Evolutionary conservation across 306 rosid genomes (phyloP).

Genomic region (Datisca glomerata): DNA sequence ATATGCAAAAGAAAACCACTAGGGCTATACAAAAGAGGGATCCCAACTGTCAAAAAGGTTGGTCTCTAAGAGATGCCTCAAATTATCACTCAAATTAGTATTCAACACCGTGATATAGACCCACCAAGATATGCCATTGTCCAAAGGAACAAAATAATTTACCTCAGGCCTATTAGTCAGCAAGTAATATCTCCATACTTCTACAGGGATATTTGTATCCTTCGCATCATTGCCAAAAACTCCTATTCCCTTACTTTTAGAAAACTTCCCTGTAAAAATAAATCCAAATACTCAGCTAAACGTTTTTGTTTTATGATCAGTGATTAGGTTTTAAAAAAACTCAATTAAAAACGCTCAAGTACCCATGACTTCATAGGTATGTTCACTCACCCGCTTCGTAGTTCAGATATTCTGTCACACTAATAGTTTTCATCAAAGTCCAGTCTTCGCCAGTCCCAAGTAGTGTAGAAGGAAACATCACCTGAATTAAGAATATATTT

Average conservation of each 20-base stretch:
- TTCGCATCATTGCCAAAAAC: constrained; percentile 96
- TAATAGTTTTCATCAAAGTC: constrained; percentile 95
- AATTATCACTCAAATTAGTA: constrained; percentile 2
- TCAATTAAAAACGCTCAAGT: not conserved
- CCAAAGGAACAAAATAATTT: constrained; percentile 10
- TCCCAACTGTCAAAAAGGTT: too few relatives aligned
- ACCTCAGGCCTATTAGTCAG: constrained; percentile 97
- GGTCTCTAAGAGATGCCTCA: too few relatives aligned
- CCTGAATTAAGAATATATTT: constrained; percentile 30
- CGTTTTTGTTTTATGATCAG: too few relatives aligned
- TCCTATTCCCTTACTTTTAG: constrained; percentile 89
- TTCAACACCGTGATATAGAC: not conserved
- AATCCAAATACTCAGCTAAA: not conserved
- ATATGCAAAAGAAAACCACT: too few relatives aligned
- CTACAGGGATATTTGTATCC: constrained; percentile 84
- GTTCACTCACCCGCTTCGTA: constrained; percentile 65
- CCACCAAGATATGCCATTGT: constrained; percentile 5
- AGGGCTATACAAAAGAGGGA: too few relatives aligned
- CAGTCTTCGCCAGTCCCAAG: constrained; percentile 87
- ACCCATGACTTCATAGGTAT: too few relatives aligned
- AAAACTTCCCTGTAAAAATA: constrained; percentile 63
- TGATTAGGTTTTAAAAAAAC: too few relatives aligned
- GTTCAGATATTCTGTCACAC: constrained; percentile 94
- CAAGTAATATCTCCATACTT: constrained; percentile 98
- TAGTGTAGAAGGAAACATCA: constrained; percentile 90